Base-by-base conservation (phyloP, 2,329 filamentous ascomycete genomes). In the Fusarium algeriense region DNA sequence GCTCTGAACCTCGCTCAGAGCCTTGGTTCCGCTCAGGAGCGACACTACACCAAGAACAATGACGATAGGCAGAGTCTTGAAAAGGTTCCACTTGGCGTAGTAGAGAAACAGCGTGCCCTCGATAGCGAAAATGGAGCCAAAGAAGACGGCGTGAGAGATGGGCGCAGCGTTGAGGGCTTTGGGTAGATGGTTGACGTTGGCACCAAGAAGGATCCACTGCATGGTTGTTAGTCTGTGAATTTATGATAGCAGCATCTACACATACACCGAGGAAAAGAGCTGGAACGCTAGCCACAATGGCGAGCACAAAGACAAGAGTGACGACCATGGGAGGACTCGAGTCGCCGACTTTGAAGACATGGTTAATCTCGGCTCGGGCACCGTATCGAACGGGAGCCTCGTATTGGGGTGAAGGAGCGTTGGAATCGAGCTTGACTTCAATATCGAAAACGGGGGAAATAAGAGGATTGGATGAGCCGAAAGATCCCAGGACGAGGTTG, bases 21-120 rank as follows among this genome's bases (percentile, higher is more conserved):
- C 96, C 81, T 94, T 91, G 79, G 92, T 94, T 61, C 96, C 96
- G 79, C 93, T 97, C 69, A 98, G 81, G 79, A 97, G 93, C 14
- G 93, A 89, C 59, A 94, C 88, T 30, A 88, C 82, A 19, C 91
- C 90, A 34, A 96, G 88, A 45, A 90, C 83, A 37, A 86, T 86
- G 58, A 92, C 90, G 30, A 90, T 90, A 7, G 94, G 95, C 53
- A 99, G 85, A 17, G 90, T 90, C 85, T 97, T 92, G 87, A 98
- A 97, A 48, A 99, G 86, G 78, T 91, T 97, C 95, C 95, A 98
- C 78, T 84, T 89, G 57, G 89, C 92, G 83, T 98, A 98, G 87
- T 99, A 99, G 73, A 97, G 83, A 85, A 96, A 95, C 83, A 99
- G 98, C 61, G 97, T 90, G 19, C 89, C 92, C 81, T 99, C 96